These are phyloP conservation scores for Ceratocystis harringtonii DNA, from an alignment of 2,329 filamentous ascomycete genomes.

Conservation along the genomic window DNA sequence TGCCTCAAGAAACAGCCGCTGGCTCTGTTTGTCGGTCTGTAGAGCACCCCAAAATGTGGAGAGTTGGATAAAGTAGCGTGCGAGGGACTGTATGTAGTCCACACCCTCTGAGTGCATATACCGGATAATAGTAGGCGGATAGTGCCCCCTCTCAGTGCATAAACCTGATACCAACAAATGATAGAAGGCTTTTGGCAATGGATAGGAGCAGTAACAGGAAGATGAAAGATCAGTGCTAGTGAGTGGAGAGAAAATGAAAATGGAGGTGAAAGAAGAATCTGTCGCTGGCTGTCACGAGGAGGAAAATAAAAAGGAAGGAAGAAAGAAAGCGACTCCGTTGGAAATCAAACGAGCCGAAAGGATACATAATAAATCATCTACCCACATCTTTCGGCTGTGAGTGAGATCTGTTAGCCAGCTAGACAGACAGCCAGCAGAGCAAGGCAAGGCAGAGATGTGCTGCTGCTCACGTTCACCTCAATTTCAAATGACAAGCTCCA, in stretches of 20 bases:
- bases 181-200: not conserved
- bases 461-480: not conserved
- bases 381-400: not conserved
- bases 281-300: not conserved
- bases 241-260: not conserved
- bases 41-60: conserved; percentile 9
- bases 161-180: not conserved
- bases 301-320: not conserved
- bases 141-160: not conserved
- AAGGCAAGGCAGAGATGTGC: not conserved
- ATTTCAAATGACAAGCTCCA: not conserved
- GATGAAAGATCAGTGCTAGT: not conserved
- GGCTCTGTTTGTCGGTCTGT: conserved; percentile 9
- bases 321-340: not conserved
- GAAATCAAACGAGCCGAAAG: not conserved
- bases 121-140: not conserved
- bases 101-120: not conserved
- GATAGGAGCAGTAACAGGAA: not conserved
- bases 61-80: not conserved
- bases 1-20: not conserved
- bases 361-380: not conserved
- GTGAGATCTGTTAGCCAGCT: not conserved
- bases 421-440: not conserved
- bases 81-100: not conserved
- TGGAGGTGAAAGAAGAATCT: not conserved